A percentile compares a stretch with the other conserved stretches of the same genome.
Evolutionary conservation across 2,329 filamentous ascomycete species (phyloP).

Genomic region (Trichoderma cornu-damae): DNA sequence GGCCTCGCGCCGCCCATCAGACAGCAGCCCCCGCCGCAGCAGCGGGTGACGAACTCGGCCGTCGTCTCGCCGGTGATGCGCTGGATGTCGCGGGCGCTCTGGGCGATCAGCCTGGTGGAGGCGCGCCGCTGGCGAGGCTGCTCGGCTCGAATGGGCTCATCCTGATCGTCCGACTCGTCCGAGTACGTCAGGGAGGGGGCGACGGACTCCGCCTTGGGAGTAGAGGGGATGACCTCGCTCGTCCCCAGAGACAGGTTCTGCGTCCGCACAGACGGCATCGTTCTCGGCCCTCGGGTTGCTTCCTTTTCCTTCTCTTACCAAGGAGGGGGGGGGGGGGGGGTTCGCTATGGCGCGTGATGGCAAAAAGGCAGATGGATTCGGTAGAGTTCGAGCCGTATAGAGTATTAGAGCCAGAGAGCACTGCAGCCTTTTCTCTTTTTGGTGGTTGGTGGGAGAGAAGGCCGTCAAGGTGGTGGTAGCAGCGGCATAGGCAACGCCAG

Average conservation of each 20-base stretch:
- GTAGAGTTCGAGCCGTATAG: too few relatives aligned
- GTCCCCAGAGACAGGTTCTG: constrained; percentile 25
- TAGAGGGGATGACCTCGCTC: constrained; percentile 41
- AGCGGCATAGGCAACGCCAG: background rate
- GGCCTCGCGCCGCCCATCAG: constrained; percentile 45
- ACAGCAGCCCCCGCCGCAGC: constrained; percentile 61
- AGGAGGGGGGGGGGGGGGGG: background rate
- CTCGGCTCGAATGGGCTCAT: constrained; percentile 43
- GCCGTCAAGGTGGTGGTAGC: background rate
- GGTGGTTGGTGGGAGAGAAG: background rate
- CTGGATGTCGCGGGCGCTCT: constrained; percentile 57
- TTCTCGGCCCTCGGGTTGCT: background rate
- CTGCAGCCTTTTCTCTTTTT: too few relatives aligned
- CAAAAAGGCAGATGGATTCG: too few relatives aligned
- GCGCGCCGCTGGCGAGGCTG: constrained; percentile 55
- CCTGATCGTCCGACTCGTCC: constrained; percentile 56
- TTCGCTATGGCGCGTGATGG: background rate
- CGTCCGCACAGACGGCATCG: constrained; percentile 15
- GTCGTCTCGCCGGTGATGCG: constrained; percentile 61
- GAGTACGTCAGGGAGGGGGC: constrained; percentile 60
- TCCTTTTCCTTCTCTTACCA: background rate
- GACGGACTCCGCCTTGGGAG: constrained; percentile 44
- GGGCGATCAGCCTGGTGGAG: constrained; percentile 62
- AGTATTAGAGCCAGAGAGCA: too few relatives aligned
- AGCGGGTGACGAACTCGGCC: constrained; percentile 56